Percentiles rank a stretch among this genome's conserved stretches.
Evolutionary conservation across 352 stramenopile species (phyloP).

Genomic region (Phytophthora sp.): DNA sequence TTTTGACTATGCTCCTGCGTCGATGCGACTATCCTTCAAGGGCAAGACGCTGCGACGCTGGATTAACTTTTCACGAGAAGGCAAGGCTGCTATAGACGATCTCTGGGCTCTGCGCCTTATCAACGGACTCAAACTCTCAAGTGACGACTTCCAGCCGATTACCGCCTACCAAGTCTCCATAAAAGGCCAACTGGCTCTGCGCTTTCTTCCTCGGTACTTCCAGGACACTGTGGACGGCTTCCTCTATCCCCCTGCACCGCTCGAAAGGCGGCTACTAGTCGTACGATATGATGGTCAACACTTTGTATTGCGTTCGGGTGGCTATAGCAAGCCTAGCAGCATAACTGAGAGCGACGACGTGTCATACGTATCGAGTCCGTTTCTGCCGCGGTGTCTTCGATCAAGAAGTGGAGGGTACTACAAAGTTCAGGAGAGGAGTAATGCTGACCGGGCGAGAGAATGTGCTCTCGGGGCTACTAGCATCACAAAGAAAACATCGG

Average conservation of each 20-base stretch:
- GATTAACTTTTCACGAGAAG: conserved; percentile 96
- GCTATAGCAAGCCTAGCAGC: conserved; percentile 89
- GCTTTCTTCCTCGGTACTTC: conserved; percentile 81
- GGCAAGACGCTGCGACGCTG: conserved; percentile 81
- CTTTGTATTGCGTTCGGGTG: conserved; percentile 77
- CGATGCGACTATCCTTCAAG: conserved; percentile 93
- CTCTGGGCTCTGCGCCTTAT: conserved; percentile 93
- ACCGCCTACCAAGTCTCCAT: conserved; percentile 96
- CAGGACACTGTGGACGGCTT: conserved; percentile 76
- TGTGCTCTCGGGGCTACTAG: conserved; percentile 80
- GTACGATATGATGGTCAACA: conserved; percentile 74
- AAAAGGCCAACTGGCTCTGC: conserved; percentile 84
- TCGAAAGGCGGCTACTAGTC: conserved; percentile 53
- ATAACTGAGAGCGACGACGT: conserved; percentile 98
- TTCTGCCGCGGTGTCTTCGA: conserved; percentile 95
- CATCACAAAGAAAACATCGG: conserved; percentile 91
- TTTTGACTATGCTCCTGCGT: conserved; percentile 97
- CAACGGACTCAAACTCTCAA: conserved; percentile 95
- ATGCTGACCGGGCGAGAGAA: conserved; percentile 91
- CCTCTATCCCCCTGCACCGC: conserved; percentile 54
- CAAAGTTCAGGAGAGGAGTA: conserved; percentile 88
- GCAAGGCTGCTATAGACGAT: conserved; percentile 95
- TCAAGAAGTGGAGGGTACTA: conserved; percentile 78
- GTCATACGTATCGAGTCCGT: conserved; percentile 97
- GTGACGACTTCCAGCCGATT: conserved; percentile 94